phyloP scores from a whole-genome alignment of 2,329 filamentous ascomycete genomes.

The Fonsecaea erecta region DNA sequence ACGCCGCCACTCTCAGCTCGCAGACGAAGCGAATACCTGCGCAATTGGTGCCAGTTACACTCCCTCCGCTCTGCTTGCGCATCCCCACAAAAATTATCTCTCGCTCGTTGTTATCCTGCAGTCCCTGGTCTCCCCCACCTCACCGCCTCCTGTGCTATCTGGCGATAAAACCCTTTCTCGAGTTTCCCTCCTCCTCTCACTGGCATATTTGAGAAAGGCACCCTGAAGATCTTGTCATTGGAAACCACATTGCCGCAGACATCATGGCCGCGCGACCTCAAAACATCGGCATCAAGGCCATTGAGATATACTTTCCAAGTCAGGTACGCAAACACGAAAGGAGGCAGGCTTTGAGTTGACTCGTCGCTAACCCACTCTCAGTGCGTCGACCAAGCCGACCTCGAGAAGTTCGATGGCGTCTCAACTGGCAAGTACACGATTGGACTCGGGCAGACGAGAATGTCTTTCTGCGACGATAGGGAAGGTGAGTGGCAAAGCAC shows the following conservation, averaged over 20 bases:
- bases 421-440: conserved; percentile 85
- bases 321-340: conserved; percentile 65
- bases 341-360: not conserved
- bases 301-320: conserved; percentile 85
- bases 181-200: not conserved
- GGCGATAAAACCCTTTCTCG: conserved; percentile 1
- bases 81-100: conserved; percentile 6
- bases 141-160: conserved; percentile 12
- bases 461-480: conserved; percentile 89
- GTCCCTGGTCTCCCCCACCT: conserved; percentile 2
- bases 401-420: conserved; percentile 86
- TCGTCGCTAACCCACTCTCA: conserved; percentile 44
- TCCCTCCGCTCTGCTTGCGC: conserved; percentile 6
- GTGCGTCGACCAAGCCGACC: conserved; percentile 83
- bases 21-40: not conserved
- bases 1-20: not conserved
- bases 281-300: conserved; percentile 91
- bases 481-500: conserved; percentile 64
- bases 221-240: not conserved
- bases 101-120: conserved; percentile 3
- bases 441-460: conserved; percentile 86
- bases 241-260: not conserved
- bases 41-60: not conserved
- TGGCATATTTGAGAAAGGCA: not conserved
- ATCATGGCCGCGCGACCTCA: conserved; percentile 75